Evolutionary conservation across 352 stramenopile genomes (phyloP).

Genomic region (Pythium plurisporium): DNA sequence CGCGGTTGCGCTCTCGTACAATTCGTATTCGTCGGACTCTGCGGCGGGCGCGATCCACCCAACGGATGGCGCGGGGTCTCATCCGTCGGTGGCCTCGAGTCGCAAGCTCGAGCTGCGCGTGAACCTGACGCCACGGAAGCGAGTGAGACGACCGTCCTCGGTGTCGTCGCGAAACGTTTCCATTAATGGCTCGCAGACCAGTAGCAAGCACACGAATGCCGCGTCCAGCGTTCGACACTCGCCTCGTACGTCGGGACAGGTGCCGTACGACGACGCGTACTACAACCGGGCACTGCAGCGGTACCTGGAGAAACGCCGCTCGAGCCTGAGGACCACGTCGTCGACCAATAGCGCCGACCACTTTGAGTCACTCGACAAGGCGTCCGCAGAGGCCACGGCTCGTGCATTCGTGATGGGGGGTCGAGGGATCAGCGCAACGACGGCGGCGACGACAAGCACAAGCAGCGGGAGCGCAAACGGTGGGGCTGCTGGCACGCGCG

Average conservation of each 20-base stretch:
- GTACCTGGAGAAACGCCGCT: slow-evolving; percentile 44
- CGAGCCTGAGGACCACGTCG: slow-evolving; percentile 40
- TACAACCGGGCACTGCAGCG: slow-evolving; percentile 59
- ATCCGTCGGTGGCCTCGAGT: not conserved
- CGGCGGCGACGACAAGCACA: not conserved
- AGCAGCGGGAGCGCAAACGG: not conserved
- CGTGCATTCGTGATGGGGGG: not conserved
- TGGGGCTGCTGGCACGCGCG: not conserved
- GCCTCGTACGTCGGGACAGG: slow-evolving; percentile 12
- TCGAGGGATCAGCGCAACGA: not conserved
- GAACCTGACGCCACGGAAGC: slow-evolving; percentile 20
- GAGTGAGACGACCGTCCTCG: slow-evolving; percentile 6
- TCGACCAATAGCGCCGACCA: slow-evolving; percentile 36
- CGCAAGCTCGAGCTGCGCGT: slow-evolving; percentile 22
- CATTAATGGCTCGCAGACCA: not conserved
- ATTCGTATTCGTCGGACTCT: slow-evolving; percentile 9
- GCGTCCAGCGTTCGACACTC: slow-evolving; percentile 11
- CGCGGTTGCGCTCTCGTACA: slow-evolving; percentile 1
- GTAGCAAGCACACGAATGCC: slow-evolving; percentile 14
- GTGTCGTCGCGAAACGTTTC: slow-evolving; percentile 9
- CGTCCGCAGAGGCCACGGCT: not conserved
- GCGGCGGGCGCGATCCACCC: slow-evolving; percentile 1
- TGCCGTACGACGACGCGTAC: slow-evolving; percentile 53
- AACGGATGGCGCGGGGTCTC: not conserved
- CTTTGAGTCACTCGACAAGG: slow-evolving; percentile 6